Evolutionary conservation across 2,329 filamentous ascomycete species (phyloP).

Genomic region (Ophiostoma sp.): DNA sequence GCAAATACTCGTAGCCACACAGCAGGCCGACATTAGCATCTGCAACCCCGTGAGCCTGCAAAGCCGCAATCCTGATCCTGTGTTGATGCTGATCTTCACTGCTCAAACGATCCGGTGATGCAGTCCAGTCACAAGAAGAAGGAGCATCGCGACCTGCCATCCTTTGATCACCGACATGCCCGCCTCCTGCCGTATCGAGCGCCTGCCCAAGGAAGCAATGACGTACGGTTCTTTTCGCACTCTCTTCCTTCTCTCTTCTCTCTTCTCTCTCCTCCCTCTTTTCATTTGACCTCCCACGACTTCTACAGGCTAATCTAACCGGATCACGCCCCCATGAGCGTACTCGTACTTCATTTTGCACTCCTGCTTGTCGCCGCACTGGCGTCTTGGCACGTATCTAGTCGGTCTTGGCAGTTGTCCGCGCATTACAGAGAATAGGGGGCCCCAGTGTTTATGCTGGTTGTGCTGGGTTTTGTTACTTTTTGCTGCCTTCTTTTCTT

Average conservation of each 20-base stretch:
- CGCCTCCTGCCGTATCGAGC: background rate
- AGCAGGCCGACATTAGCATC: background rate
- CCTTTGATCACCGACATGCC: too few relatives aligned
- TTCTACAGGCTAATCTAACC: background rate
- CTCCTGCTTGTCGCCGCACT: background rate
- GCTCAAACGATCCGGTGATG: too few relatives aligned
- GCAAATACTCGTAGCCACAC: background rate
- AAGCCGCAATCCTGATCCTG: too few relatives aligned
- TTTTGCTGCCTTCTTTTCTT: background rate
- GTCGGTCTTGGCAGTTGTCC: constrained; percentile 8
- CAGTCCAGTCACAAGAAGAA: background rate
- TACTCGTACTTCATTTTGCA: background rate
- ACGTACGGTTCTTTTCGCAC: background rate
- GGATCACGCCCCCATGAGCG: background rate
- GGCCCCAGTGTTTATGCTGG: constrained; percentile 3
- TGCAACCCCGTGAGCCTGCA: too few relatives aligned
- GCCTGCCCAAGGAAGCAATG: constrained; percentile 2
- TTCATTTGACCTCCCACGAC: background rate
- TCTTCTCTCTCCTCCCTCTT: too few relatives aligned
- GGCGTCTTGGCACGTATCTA: constrained; percentile 9
- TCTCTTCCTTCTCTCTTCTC: background rate
- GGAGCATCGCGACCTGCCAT: background rate
- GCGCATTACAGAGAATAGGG: background rate
- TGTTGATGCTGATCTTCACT: too few relatives aligned
- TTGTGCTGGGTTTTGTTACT: background rate